Percentiles rank a stretch among this genome's conserved stretches.
phyloP scores from a whole-genome alignment of 1,139 yeast genomes.

The Candida mesenterica region DNA sequence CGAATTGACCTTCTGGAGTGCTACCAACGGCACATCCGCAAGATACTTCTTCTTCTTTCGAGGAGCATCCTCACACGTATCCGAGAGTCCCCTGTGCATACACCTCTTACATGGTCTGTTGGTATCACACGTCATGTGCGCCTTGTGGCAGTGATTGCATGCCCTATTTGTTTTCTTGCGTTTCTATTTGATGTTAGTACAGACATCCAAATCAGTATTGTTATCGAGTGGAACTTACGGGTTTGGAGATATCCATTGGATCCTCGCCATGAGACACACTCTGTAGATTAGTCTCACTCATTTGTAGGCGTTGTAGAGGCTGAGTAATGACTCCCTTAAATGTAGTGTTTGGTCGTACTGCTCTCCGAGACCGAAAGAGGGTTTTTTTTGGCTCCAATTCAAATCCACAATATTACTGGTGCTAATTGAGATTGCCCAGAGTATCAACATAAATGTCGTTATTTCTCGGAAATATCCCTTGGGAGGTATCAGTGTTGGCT shows the following conservation, averaged over 20 bases:
- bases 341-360: too few species aligned
- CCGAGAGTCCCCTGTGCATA: constrained; percentile 61
- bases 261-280: neutral
- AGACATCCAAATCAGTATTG: neutral
- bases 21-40: constrained; percentile 46
- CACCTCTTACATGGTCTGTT: constrained; percentile 83
- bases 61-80: constrained; percentile 87
- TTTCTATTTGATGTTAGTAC: constrained; percentile 24
- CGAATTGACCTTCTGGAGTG: constrained; percentile 3
- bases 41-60: constrained; percentile 82
- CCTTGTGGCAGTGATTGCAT: constrained; percentile 80
- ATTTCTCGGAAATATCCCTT: too few species aligned
- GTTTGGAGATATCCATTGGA: constrained; percentile 2
- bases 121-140: constrained; percentile 86
- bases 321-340: too few species aligned
- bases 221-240: constrained; percentile 4
- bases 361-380: constrained; percentile 11
- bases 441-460: too few species aligned
- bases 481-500: too few species aligned
- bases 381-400: neutral
- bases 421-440: too few species aligned
- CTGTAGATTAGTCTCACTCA: constrained; percentile 5
- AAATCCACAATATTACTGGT: too few species aligned
- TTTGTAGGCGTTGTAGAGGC: neutral
- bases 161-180: constrained; percentile 72